Base-by-base conservation (phyloP, 148 eudicot species). In the Rhododendron ovatum region DNA sequence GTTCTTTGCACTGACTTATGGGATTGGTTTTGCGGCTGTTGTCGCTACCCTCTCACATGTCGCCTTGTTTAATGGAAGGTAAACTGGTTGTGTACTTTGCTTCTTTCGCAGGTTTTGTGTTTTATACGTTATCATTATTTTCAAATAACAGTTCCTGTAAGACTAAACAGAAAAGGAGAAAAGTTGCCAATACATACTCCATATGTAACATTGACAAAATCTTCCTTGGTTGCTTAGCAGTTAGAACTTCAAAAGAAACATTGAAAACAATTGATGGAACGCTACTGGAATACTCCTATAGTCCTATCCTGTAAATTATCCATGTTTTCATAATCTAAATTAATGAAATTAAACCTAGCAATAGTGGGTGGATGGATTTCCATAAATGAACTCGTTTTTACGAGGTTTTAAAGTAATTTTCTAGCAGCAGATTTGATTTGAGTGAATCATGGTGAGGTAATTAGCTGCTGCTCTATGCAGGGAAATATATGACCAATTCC, bases 1-100 rank as follows among this genome's bases (percentile, higher is more conserved):
- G 1, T 91, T 93, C 86, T 93, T 93, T 67, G 81, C 92, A 13
- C 30, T 92, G 17, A 80, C 94, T 2, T 93, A 93, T 89, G 95
- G 95, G 37, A 50, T 93, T 20, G 92, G 91, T 39, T 93, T 93
- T 75, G 95, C 94, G 57, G 83, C 93, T 17, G 87, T 93, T 45
- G 84, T 89, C 3, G 83, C 95, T 45, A 92, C 93, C 0, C 51
- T 92, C 12, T 65, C 91, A 1, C 94, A 93, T 63, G 95, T 93
- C 11, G 91, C 84, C 33, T 33, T 92, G 35, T 93, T 93, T 53
- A 74, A 93, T 84, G 95, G 95, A 85, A 92, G 85, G 95, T 91
- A 92, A 77, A 30, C 37, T 69, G 8, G 75, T 69, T 69, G 2
- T 3, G 7, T 26, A 65, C 14, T 26, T 26, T 11, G 33, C 13